A percentile compares a stretch with the other conserved stretches of the same genome.
Conservation (phyloP, 164 flowering plant species). For the Taxillus chinensis region DNA sequence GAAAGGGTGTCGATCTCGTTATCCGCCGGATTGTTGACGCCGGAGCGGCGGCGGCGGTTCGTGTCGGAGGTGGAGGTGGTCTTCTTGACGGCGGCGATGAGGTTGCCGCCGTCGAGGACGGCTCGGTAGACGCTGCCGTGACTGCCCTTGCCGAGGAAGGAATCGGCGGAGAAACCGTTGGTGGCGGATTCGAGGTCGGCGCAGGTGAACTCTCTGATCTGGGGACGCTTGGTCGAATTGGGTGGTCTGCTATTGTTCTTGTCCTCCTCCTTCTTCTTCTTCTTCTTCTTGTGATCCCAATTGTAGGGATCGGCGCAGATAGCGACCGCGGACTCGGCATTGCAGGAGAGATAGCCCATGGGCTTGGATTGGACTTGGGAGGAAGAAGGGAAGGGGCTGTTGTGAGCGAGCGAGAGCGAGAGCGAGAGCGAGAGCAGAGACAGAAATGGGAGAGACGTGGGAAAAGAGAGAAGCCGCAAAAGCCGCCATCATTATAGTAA, state of each 20-base stretch:
- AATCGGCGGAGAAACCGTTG: slow-evolving; percentile 40
- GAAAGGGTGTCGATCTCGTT: slow-evolving; percentile 81
- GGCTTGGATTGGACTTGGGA: background rate
- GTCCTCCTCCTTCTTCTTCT: background rate
- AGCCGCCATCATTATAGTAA: too few relatives aligned
- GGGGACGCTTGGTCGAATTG: background rate
- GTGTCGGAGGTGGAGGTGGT: slow-evolving; percentile 9
- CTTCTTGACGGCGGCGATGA: slow-evolving; percentile 59
- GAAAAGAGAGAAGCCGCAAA: too few relatives aligned
- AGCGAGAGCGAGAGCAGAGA: too few relatives aligned
- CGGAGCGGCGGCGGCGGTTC: background rate
- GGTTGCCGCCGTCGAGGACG: slow-evolving; percentile 36
- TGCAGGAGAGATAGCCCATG: slow-evolving; percentile 79
- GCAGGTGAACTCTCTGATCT: slow-evolving; percentile 29
- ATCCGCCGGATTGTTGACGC: slow-evolving; percentile 25
- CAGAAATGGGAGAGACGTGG: too few relatives aligned
- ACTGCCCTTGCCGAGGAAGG: slow-evolving; percentile 82
- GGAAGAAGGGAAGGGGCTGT: background rate
- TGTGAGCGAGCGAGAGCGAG: background rate
- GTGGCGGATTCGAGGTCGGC: slow-evolving; percentile 58
- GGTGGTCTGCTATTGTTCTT: background rate
- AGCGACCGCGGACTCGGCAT: slow-evolving; percentile 51
- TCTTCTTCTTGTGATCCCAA: slow-evolving; percentile 17
- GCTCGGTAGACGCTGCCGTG: slow-evolving; percentile 79
- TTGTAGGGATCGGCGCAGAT: slow-evolving; percentile 43